phyloP scores from a whole-genome alignment of 129 eudicot species.

The Ambrosia artemisiifolia region DNA sequence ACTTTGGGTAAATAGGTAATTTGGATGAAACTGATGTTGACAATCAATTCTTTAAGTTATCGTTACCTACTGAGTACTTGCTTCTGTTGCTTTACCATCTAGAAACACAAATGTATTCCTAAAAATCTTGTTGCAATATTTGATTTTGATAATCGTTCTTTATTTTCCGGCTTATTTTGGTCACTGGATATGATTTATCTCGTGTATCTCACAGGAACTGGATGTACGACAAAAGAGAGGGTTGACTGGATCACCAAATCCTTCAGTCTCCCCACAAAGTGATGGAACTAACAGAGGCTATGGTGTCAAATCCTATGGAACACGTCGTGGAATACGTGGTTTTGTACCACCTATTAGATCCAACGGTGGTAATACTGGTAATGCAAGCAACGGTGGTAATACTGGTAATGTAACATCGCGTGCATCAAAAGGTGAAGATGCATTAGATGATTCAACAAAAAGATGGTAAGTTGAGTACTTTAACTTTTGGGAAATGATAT shows the following conservation, averaged over 20 bases:
- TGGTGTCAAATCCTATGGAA: conserved; percentile 66
- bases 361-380: conserved; percentile 64
- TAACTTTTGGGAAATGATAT: neutral
- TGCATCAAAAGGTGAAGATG: conserved; percentile 73
- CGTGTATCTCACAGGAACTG: conserved; percentile 57
- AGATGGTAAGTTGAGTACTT: conserved; percentile 55
- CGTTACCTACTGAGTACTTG: neutral
- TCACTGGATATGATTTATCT: conserved; percentile 9
- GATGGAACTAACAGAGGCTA: conserved; percentile 57
- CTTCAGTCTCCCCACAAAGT: conserved; percentile 71
- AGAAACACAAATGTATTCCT: neutral
- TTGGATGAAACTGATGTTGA: neutral
- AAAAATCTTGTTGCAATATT: conserved; percentile 2
- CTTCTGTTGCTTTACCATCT: neutral
- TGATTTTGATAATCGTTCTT: neutral
- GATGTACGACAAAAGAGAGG: conserved; percentile 78
- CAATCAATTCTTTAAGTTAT: neutral
- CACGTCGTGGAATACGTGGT: conserved; percentile 96
- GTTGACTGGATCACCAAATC: conserved; percentile 62
- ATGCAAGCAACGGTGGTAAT: conserved; percentile 63
- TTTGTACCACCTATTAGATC: conserved; percentile 86
- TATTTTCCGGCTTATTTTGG: conserved; percentile 9
- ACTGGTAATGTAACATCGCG: conserved; percentile 67
- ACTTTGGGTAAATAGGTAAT: conserved; percentile 17
- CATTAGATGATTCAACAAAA: conserved; percentile 81